Base-by-base conservation (phyloP, 257 asterid genomes). In the Solanum ossicruentum region DNA sequence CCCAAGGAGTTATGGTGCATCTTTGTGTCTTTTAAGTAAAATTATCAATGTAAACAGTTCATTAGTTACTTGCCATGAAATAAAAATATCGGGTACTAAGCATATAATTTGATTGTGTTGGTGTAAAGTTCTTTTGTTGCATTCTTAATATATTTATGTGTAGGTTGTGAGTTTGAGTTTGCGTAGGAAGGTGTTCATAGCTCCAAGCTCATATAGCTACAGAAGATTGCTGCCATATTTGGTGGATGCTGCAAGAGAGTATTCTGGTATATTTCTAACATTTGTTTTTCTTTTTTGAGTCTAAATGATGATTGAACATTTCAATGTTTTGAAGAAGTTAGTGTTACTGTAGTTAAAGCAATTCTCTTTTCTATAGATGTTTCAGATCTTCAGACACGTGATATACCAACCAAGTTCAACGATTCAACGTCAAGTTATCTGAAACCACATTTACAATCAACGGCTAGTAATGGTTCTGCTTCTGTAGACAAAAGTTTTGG, bases 161-260 rank as follows among this genome's bases (percentile, higher is more conserved):
- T 88, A 95, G 97, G 92, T 57, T 81, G 85, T 79, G 43, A 92
- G 83, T 84, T 41, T 88, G 36, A 51, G 82, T 60, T 49, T 83
- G 10, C 81, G 81, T 79, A 87, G 88, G 85, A 95, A 89, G 89
- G 89, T 93, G 57, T 93, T 91, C 88, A 89, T 87, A 89, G 43
- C 88, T 82, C 91, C 95, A 16, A 90, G 89, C 85, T 93, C 94
- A 55, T 91, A 92, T 85, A 91, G 95, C 91, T 95, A 92, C 81
- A 89, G 92, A 85, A 92, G 97, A 90, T 69, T 95, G 95, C 93
- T 94, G 85, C 97, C 98, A 2, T 94, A 90, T 91, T 73, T 95
- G 69, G 88, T 56, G 89, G 93, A 87, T 81, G 87, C 89, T 61
- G 86, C 66, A 61, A 91, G 90, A 80, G 93, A 91, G 60, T 85